Percentiles rank a stretch among this genome's conserved stretches.
Evolutionary conservation across 495 filamentous ascomycete genomes (phyloP).

Genomic region (Neurospora sp.): DNA sequence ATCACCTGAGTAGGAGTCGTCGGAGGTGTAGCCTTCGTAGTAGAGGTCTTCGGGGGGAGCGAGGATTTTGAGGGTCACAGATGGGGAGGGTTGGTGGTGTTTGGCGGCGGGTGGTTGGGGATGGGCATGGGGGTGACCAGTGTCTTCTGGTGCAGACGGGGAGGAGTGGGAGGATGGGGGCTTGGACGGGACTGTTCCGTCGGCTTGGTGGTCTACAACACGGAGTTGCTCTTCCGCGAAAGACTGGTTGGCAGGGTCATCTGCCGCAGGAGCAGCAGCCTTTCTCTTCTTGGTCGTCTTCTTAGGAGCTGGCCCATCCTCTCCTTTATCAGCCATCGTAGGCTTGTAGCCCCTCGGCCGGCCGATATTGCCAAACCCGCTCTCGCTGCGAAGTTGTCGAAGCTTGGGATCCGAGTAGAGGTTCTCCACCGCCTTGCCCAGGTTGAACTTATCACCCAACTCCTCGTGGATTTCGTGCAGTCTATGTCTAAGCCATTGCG

Average conservation of each 20-base stretch:
- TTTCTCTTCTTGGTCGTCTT: constrained; percentile 8
- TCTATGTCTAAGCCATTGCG: constrained; percentile 40
- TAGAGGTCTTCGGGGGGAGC: constrained; percentile 20
- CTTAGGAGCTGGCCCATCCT: not conserved
- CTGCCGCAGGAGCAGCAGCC: not conserved
- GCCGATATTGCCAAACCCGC: constrained; percentile 38
- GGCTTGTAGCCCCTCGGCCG: constrained; percentile 31
- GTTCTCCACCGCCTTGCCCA: constrained; percentile 27
- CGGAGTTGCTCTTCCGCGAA: not conserved
- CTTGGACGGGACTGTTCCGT: not conserved
- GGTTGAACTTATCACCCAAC: constrained; percentile 31
- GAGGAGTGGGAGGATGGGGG: not conserved
- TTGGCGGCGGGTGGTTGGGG: not conserved
- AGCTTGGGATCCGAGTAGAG: constrained; percentile 38
- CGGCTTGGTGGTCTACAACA: not conserved
- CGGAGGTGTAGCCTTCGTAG: constrained; percentile 33
- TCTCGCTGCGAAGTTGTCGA: constrained; percentile 27
- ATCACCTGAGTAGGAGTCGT: constrained; percentile 31
- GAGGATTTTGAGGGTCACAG: not conserved
- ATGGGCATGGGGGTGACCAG: not conserved
- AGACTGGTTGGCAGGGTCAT: not conserved
- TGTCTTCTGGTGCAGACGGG: not conserved
- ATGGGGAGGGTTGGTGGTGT: not conserved
- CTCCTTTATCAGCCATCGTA: constrained; percentile 1
- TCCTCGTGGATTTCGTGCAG: constrained; percentile 28